Conservation (phyloP, 345 rosid genomes). For the Durio zibethinus region DNA sequence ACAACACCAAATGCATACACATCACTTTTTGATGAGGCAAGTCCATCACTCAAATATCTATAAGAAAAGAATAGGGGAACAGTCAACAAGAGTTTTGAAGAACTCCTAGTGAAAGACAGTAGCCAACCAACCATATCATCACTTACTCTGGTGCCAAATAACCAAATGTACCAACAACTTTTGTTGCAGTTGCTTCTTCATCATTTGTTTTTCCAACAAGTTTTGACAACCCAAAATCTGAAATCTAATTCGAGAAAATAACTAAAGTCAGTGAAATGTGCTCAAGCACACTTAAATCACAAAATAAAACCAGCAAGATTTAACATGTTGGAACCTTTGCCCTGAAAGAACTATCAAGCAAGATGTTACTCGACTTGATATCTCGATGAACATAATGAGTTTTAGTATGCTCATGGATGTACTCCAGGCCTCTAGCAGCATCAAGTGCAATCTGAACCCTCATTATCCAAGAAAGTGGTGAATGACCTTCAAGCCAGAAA, state of each 20-base stretch:
- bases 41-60: slow-evolving; percentile 88
- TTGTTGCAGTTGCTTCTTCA: slow-evolving; percentile 76
- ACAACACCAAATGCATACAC: slow-evolving; percentile 96
- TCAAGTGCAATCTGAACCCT: slow-evolving; percentile 90
- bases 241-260: slow-evolving; percentile 53
- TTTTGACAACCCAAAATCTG: slow-evolving; percentile 94
- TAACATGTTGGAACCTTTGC: slow-evolving; percentile 61
- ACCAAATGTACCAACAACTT: slow-evolving; percentile 97
- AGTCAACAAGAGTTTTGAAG: not conserved
- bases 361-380: slow-evolving; percentile 90
- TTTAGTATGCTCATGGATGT: slow-evolving; percentile 95
- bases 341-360: slow-evolving; percentile 76
- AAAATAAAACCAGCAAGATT: slow-evolving; percentile 9
- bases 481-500: slow-evolving; percentile 54
- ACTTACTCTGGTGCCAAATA: slow-evolving; percentile 96
- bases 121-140: slow-evolving; percentile 2
- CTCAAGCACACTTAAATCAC: not conserved
- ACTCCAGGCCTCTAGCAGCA: slow-evolving; percentile 91
- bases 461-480: slow-evolving; percentile 86
- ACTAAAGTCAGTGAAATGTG: slow-evolving; percentile 4
- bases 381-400: slow-evolving; percentile 95
- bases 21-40: slow-evolving; percentile 83
- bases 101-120: not conserved
- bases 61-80: slow-evolving; percentile 11
- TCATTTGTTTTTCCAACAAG: slow-evolving; percentile 76